Conservation (phyloP, 1,284 basidiomycete genomes). For the Sanguinoderma infundibulare region DNA sequence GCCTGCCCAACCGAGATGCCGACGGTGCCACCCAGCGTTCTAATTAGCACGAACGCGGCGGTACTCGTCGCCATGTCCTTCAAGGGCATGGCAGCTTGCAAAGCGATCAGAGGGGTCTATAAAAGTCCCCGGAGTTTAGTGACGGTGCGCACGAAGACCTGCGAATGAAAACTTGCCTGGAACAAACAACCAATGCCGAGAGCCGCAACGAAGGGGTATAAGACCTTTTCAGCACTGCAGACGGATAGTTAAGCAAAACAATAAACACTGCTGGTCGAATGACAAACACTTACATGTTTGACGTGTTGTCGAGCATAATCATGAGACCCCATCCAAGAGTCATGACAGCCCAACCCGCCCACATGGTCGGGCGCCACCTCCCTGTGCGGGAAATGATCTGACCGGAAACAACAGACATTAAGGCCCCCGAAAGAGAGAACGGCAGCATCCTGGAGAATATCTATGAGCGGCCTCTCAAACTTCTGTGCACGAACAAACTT, state of each 20-base stretch:
- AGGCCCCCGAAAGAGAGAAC: constrained; percentile 67
- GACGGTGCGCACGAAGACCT: neutral
- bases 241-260: neutral
- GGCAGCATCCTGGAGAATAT: constrained; percentile 66
- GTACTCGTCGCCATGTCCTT: constrained; percentile 84
- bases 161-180: constrained; percentile 45
- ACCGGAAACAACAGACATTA: constrained; percentile 64
- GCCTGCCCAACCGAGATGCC: constrained; percentile 76
- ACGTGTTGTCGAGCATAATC: constrained; percentile 50
- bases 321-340: constrained; percentile 71
- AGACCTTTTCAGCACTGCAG: constrained; percentile 57
- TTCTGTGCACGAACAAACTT: constrained; percentile 23
- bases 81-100: constrained; percentile 83
- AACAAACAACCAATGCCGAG: constrained; percentile 68
- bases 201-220: constrained; percentile 65
- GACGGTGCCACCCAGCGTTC: constrained; percentile 79
- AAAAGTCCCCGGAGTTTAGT: constrained; percentile 3
- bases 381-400: constrained; percentile 62
- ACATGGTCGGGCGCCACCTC: constrained; percentile 69
- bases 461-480: neutral
- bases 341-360: constrained; percentile 58
- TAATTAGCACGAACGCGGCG: constrained; percentile 70
- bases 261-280: neutral
- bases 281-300: constrained; percentile 45
- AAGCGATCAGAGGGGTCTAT: constrained; percentile 66